Conservation (phyloP, 2,329 filamentous ascomycete genomes). For the Pseudocercospora cruenta region DNA sequence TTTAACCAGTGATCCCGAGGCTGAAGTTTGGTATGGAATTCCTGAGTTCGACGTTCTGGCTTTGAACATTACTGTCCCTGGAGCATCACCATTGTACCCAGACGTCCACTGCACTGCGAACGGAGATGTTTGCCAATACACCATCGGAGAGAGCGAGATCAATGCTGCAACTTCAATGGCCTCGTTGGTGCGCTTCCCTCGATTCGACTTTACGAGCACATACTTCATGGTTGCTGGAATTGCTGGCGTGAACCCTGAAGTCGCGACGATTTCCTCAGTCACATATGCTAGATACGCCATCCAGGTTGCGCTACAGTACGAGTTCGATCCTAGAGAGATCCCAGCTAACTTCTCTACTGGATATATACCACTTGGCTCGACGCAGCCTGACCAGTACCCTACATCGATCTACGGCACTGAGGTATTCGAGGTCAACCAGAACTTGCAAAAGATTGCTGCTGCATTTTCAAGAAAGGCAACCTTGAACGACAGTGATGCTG, state of each 20-base stretch:
- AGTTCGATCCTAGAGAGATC: constrained; percentile 72
- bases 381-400: constrained; percentile 52
- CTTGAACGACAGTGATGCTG: constrained; percentile 43
- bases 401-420: constrained; percentile 46
- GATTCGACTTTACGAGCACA: constrained; percentile 67
- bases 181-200: constrained; percentile 63
- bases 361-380: constrained; percentile 67
- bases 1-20: constrained; percentile 24
- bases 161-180: constrained; percentile 71
- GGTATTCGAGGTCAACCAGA: constrained; percentile 47
- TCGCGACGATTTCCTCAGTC: constrained; percentile 67
- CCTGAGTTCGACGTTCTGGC: constrained; percentile 41
- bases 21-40: constrained; percentile 54
- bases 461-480: constrained; percentile 40
- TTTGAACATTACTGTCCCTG: constrained; percentile 40
- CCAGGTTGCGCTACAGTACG: constrained; percentile 75
- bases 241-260: constrained; percentile 69
- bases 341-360: constrained; percentile 67
- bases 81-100: constrained; percentile 37
- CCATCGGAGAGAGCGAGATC: constrained; percentile 65
- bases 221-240: constrained; percentile 76
- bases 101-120: constrained; percentile 64
- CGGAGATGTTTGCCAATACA: constrained; percentile 68
- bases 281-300: constrained; percentile 71
- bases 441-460: constrained; percentile 41